Conservation (phyloP, 495 filamentous ascomycete genomes). For the Penicillium desertorum region DNA sequence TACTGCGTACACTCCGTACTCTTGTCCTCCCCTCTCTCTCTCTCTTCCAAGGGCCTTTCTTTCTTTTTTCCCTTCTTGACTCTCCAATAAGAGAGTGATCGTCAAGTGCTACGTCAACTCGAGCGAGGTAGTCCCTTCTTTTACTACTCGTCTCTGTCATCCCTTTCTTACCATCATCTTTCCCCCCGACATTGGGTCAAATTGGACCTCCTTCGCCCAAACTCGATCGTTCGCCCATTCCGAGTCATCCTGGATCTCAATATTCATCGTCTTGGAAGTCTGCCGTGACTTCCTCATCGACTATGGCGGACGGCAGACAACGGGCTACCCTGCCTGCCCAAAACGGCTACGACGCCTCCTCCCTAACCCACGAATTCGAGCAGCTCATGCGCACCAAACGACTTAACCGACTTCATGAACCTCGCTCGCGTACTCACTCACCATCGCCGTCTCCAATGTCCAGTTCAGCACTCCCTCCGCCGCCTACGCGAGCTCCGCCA, state of each 20-base stretch:
- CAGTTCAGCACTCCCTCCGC: slow-evolving; percentile 39
- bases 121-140: slow-evolving; percentile 16
- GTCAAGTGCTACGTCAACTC: slow-evolving; percentile 15
- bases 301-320: slow-evolving; percentile 45
- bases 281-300: slow-evolving; percentile 32
- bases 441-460: slow-evolving; percentile 41
- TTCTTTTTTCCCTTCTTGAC: slow-evolving; percentile 11
- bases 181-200: slow-evolving; percentile 13
- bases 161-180: slow-evolving; percentile 7
- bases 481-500: slow-evolving; percentile 44
- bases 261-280: slow-evolving; percentile 13
- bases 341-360: slow-evolving; percentile 44
- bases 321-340: slow-evolving; percentile 31
- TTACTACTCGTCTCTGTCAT: slow-evolving; percentile 16
- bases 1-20: slow-evolving; percentile 20
- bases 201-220: slow-evolving; percentile 21
- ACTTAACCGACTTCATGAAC: slow-evolving; percentile 69
- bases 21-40: slow-evolving; percentile 9
- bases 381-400: slow-evolving; percentile 73
- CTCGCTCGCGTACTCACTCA: slow-evolving; percentile 55
- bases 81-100: slow-evolving; percentile 3
- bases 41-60: slow-evolving; percentile 12
- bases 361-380: slow-evolving; percentile 68
- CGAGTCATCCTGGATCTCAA: slow-evolving; percentile 25
- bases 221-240: slow-evolving; percentile 1